Evolutionary conservation across 805 yeast genomes (phyloP).

Genomic region (Pichia pseudocactophila): DNA sequence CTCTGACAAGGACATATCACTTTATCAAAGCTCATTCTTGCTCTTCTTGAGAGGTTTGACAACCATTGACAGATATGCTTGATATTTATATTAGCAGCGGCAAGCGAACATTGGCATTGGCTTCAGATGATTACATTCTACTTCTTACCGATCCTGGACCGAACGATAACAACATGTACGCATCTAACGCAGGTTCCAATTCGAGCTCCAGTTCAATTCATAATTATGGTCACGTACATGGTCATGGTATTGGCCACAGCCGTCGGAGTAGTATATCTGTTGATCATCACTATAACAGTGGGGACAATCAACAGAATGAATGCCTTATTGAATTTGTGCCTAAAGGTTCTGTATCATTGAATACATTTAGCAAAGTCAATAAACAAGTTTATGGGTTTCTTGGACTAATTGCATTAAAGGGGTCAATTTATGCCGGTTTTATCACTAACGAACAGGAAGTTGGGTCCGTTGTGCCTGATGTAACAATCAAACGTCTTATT

Average conservation of each 20-base stretch:
- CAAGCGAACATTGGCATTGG: slow-evolving; percentile 5
- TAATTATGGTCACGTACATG: neutral
- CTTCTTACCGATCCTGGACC: slow-evolving; percentile 2
- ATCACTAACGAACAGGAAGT: slow-evolving; percentile 46
- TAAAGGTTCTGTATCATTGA: slow-evolving; percentile 20
- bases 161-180: neutral
- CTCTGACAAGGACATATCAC: too few relatives aligned
- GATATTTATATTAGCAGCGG: slow-evolving; percentile 7
- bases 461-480: slow-evolving; percentile 46
- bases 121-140: slow-evolving; percentile 7
- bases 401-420: slow-evolving; percentile 51
- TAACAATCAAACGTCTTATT: slow-evolving; percentile 43
- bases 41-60: too few relatives aligned
- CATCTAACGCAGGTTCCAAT: neutral
- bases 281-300: neutral
- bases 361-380: slow-evolving; percentile 14
- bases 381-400: slow-evolving; percentile 40
- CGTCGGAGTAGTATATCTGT: too few relatives aligned
- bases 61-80: slow-evolving; percentile 1
- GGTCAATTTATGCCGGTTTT: slow-evolving; percentile 47
- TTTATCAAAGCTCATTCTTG: too few relatives aligned
- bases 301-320: slow-evolving; percentile 18
- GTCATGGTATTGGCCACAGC: too few relatives aligned
- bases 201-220: neutral
- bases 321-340: slow-evolving; percentile 49